These are phyloP conservation scores for Eucalyptus cloeziana DNA, from an alignment of 345 rosid genomes.

Conservation along the genomic window DNA sequence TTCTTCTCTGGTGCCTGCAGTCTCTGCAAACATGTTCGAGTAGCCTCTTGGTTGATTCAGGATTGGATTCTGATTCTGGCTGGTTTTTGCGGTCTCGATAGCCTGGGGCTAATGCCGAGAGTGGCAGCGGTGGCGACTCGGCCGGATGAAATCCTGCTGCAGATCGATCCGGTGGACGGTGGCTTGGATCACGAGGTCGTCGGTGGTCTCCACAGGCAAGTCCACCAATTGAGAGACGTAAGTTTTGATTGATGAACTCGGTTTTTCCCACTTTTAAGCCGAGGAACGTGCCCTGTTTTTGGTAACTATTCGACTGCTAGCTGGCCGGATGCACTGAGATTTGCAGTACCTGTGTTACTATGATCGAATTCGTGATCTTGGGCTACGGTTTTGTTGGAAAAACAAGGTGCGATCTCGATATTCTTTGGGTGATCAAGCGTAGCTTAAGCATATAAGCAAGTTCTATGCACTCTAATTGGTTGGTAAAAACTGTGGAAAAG, in stretches of 20 bases:
- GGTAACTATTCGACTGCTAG: not conserved
- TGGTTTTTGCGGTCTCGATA: conserved; percentile 1
- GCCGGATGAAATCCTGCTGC: conserved; percentile 61
- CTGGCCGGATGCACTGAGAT: not conserved
- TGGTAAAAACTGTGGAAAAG: not conserved
- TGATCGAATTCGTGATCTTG: not conserved
- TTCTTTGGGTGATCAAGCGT: not conserved
- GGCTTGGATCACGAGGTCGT: conserved; percentile 59
- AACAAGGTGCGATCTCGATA: not conserved
- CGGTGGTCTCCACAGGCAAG: conserved; percentile 60
- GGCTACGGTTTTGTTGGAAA: not conserved
- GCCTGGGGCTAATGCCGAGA: conserved; percentile 40
- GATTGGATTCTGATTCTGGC: not conserved
- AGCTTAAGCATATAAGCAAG: not conserved
- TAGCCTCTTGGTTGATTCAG: not conserved
- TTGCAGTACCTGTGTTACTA: not conserved
- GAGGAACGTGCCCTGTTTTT: not conserved
- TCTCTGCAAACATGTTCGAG: not conserved
- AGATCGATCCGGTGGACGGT: conserved; percentile 73
- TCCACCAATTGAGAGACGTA: conserved; percentile 46
- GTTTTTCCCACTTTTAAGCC: not conserved
- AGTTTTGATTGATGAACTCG: not conserved
- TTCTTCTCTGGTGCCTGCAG: not conserved
- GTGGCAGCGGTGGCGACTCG: conserved; percentile 13
- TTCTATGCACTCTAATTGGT: too few species aligned